Base-by-base conservation (phyloP, 345 rosid species). In the Noccaea bulbosa region DNA sequence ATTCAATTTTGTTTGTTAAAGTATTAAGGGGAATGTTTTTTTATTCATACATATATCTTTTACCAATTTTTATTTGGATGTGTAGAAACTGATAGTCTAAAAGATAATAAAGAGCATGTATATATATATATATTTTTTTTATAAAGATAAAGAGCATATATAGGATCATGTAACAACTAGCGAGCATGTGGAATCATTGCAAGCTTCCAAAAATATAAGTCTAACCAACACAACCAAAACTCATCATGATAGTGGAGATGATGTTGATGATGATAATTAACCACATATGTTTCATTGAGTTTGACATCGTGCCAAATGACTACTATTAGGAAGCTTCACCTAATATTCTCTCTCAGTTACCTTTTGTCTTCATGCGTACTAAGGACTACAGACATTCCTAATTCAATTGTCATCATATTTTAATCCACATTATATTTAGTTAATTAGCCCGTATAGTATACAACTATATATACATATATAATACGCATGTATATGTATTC, bases 131-230 rank as follows among this genome's bases (percentile, higher is more conserved):
- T n/a, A n/a, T n/a, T n/a, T n/a, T n/a, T n/a, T n/a, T n/a, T n/a
- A 53, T 72, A 51, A 38, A 30, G 20, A 53, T 72, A 51, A 38
- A 30, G 20, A 40, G 67, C 58, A 49, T 45, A 44, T 69, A 37
- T 57, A 45, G 24, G 54, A 60, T 51, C 48, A 45, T 51, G 74
- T 62, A 75, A 53, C 70, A 76, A 49, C 65, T 33, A 76, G 22
- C 71, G 47, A 50, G 66, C 79, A 75, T 47, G 79, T 75, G 70
- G 65, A 69, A 62, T 75, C 63, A 75, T 69, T 69, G 59, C 74
- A 69, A 69, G 24, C 46, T 62, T 75, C 79, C 71, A 74, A 75
- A 75, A 61, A 11, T 64, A 41, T 27, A 67, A 75, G 58, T 37
- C 68, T 20, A 68, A 62, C 65, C 40, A 54, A 62, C 52, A 37